phyloP scores from a whole-genome alignment of 768 basidiomycete species.

The Baorangia bicolor region DNA sequence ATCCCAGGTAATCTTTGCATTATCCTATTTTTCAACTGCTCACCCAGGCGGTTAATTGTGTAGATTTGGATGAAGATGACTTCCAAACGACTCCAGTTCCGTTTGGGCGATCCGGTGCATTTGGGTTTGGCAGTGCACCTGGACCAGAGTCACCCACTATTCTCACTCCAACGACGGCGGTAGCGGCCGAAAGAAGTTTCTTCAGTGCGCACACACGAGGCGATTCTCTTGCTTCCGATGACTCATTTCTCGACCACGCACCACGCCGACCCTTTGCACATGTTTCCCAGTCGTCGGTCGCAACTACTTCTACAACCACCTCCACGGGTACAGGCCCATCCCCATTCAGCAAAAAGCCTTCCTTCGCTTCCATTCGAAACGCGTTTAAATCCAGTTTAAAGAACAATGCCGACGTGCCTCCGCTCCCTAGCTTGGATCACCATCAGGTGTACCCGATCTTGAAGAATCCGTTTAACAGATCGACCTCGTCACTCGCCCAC shows the following conservation, averaged over 20 bases:
- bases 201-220: constrained; percentile 63
- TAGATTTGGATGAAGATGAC: constrained; percentile 82
- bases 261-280: constrained; percentile 65
- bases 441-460: constrained; percentile 66
- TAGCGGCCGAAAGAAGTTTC: constrained; percentile 54
- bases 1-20: constrained; percentile 41
- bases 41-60: not conserved
- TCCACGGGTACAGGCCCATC: constrained; percentile 28
- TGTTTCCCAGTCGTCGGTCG: constrained; percentile 69
- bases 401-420: constrained; percentile 64
- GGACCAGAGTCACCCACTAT: constrained; percentile 69
- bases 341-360: constrained; percentile 77
- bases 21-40: not conserved
- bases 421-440: constrained; percentile 67
- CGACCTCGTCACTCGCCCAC: constrained; percentile 69
- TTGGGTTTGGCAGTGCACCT: constrained; percentile 47
- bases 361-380: constrained; percentile 84
- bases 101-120: constrained; percentile 61
- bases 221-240: constrained; percentile 78
- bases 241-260: constrained; percentile 63
- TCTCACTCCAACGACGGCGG: constrained; percentile 44
- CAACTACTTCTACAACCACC: constrained; percentile 39
- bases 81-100: constrained; percentile 59
- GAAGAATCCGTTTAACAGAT: constrained; percentile 82
- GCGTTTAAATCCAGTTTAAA: constrained; percentile 67